phyloP scores from a whole-genome alignment of 2,329 filamentous ascomycete genomes.

The Colletotrichum limetticola region DNA sequence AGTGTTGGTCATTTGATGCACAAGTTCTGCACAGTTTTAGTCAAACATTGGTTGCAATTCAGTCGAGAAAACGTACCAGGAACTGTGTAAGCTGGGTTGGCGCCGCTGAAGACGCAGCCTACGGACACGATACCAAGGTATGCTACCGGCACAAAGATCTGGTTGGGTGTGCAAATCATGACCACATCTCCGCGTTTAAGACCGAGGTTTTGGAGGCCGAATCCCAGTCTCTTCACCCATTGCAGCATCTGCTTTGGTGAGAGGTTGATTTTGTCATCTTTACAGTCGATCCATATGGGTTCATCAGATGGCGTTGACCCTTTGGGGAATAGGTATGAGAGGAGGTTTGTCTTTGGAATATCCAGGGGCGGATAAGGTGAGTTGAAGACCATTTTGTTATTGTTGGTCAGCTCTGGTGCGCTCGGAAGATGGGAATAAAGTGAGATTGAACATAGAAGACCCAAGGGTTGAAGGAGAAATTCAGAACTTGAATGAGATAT shows the following conservation, averaged over 20 bases:
- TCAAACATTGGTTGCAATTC: neutral
- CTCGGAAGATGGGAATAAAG: neutral
- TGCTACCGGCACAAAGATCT: conserved; percentile 64
- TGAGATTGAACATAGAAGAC: neutral
- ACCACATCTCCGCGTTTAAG: conserved; percentile 61
- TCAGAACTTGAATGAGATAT: neutral
- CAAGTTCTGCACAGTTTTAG: conserved; percentile 52
- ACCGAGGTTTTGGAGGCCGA: conserved; percentile 58
- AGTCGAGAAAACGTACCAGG: conserved; percentile 47
- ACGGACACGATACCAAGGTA: conserved; percentile 64
- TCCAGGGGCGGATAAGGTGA: conserved; percentile 55
- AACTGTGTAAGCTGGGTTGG: conserved; percentile 62
- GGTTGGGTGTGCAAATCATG: conserved; percentile 64
- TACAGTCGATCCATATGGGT: conserved; percentile 65
- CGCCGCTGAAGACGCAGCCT: conserved; percentile 64
- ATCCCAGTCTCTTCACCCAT: conserved; percentile 63
- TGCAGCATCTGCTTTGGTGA: conserved; percentile 58
- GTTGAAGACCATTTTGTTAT: conserved; percentile 50
- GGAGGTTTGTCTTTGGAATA: conserved; percentile 57
- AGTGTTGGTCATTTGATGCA: conserved; percentile 62
- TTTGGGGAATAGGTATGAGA: conserved; percentile 48
- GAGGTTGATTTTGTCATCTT: conserved; percentile 53
- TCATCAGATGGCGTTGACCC: conserved; percentile 49
- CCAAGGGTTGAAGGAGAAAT: neutral
- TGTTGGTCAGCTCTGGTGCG: neutral